These are phyloP conservation scores for Cladosporium sp. DNA, from an alignment of 2,329 filamentous ascomycete genomes.

Conservation along the genomic window DNA sequence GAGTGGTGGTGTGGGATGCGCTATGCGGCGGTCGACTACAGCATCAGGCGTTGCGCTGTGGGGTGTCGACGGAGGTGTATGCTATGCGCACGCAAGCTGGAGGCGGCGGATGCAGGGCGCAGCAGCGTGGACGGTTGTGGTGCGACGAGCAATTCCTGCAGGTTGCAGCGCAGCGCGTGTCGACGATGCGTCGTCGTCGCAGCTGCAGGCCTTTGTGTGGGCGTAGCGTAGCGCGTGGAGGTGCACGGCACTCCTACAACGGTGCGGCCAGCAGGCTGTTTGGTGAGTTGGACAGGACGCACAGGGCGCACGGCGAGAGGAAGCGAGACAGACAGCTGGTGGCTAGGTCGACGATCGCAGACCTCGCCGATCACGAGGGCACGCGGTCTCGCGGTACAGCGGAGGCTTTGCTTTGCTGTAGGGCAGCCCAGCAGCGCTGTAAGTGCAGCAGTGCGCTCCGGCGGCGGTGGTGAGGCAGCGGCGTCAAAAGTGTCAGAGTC, in stretches of 20 bases:
- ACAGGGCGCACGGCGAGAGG: constrained; percentile 15
- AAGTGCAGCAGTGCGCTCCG: not conserved
- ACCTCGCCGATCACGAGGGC: constrained; percentile 17
- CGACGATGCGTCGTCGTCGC: constrained; percentile 14
- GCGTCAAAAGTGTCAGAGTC: not conserved
- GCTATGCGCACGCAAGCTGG: constrained; percentile 14
- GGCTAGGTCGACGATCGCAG: constrained; percentile 8
- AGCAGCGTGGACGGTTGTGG: constrained; percentile 13
- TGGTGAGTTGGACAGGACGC: constrained; percentile 11
- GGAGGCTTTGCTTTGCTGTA: not conserved
- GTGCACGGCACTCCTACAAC: constrained; percentile 19
- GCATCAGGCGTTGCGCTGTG: constrained; percentile 27
- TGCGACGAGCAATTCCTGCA: constrained; percentile 12
- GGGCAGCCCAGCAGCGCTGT: not conserved
- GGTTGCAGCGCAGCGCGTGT: constrained; percentile 10
- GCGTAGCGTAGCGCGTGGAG: constrained; percentile 19
- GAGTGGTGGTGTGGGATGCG: constrained; percentile 21
- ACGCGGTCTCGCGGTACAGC: not conserved
- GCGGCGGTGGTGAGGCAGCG: not conserved
- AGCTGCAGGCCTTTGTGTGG: constrained; percentile 19
- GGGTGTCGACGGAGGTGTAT: constrained; percentile 13
- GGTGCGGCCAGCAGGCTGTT: constrained; percentile 7
- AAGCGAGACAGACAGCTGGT: constrained; percentile 17
- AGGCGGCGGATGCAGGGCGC: constrained; percentile 23
- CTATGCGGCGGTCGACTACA: constrained; percentile 26